Evolutionary conservation across 2,329 filamentous ascomycete genomes (phyloP), one percentile per base, ranked within the genome.

Genomic region (Didymella pomorum): DNA sequence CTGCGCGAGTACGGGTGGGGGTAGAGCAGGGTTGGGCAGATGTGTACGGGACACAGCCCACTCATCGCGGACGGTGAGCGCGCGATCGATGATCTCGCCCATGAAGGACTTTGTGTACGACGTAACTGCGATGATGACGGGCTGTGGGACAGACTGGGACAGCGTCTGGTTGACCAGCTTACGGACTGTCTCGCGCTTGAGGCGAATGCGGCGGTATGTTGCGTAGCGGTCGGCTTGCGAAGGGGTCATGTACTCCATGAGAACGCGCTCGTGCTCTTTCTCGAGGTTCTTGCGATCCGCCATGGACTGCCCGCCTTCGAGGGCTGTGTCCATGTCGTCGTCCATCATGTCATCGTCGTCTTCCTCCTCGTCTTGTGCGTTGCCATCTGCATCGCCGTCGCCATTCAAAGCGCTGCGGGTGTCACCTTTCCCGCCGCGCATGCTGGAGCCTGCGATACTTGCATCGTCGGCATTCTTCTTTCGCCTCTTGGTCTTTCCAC

Each of bases 101-200:
- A 90, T 85, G 72, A 91, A 93, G 60, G 91, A 83, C 76, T 94
- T 94, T 46, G 89, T 87, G 20, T 91, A 89, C 0, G 88, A 87
- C 47, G 87, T 88, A 70, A 93, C 89, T n/a, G 89, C 88, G 21
- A 89, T 87, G 61, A 91, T 88, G 48, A 93, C 89, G 66, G 86
- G 89, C 20, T 85, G 82, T 0, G 89, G 89, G 0, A 92, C 90
- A 1, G 89, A 92, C 73, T 93, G 91, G 0, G 89, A 92, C 9
- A 93, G 88, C 1, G 90, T 92, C 58, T 90, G 89, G 70, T 93
- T 94, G 72, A 92, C 88, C 60, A 93, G 85, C 84, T 88, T 84
- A 71, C 90, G 85, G 56, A 93, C 88, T 18, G 88, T 87, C 7
- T 87, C 83, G 64, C 89, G 87, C 21, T 86, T 84, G 39, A 93